A percentile compares a stretch with the other conserved stretches of the same genome.
Evolutionary conservation across 1,284 basidiomycete genomes (phyloP).

Genomic region (Cryptococcus jaspeensis): DNA sequence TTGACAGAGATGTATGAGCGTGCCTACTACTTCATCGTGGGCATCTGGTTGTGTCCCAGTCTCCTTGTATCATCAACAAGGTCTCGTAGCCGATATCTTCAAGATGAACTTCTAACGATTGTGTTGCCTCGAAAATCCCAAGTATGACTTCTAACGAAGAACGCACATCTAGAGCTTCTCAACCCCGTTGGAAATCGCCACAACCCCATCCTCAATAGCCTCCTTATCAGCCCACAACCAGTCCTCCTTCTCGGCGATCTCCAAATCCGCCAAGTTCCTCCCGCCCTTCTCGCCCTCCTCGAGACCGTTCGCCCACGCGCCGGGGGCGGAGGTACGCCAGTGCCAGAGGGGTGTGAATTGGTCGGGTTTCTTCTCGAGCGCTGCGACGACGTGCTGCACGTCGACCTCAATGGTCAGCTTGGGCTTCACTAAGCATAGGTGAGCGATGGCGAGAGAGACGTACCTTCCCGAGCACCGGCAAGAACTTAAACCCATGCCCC

Average conservation of each 20-base stretch:
- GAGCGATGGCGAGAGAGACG: neutral
- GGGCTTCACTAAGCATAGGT: neutral
- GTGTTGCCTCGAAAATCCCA: no score
- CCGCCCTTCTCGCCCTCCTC: conserved; percentile 25
- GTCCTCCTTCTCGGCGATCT: conserved; percentile 14
- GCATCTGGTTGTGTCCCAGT: neutral
- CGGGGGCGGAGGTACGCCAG: conserved; percentile 18
- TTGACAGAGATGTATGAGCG: no score
- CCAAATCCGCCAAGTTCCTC: conserved; percentile 10
- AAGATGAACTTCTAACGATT: no score
- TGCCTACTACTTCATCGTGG: no score
- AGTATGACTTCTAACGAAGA: no score
- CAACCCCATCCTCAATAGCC: neutral
- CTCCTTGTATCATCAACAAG: no score
- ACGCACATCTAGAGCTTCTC: neutral
- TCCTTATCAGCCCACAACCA: conserved; percentile 8
- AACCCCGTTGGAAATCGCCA: neutral
- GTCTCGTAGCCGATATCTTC: no score
- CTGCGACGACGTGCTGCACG: conserved; percentile 23
- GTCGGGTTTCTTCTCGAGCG: conserved; percentile 23
- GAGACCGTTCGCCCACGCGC: conserved; percentile 22
- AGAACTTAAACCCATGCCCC: conserved; percentile 38
- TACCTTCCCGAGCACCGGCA: conserved; percentile 31
- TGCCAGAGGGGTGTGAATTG: conserved; percentile 29
- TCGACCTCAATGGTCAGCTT: neutral